Conservation (phyloP, 1,284 basidiomycete genomes). For the Ceratobasidium sp. region DNA sequence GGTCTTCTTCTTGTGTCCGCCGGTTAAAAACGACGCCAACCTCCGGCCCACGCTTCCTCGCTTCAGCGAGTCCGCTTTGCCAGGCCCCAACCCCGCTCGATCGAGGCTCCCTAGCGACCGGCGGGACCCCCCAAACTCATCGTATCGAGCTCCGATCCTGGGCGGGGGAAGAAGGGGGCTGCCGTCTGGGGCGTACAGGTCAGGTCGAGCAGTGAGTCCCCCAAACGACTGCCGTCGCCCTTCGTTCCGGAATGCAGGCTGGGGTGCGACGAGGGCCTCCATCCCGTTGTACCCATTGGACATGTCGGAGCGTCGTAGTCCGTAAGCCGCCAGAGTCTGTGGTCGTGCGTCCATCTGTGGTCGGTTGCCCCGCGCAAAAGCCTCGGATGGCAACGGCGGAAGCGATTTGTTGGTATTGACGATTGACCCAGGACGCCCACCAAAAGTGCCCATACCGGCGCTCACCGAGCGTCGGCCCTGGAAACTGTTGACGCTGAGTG, state of each 20-base stretch:
- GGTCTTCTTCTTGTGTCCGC: conserved; percentile 23
- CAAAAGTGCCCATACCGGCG: conserved; percentile 47
- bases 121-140: conserved; percentile 74
- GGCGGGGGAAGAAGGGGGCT: conserved; percentile 56
- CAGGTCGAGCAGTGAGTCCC: conserved; percentile 59
- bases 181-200: conserved; percentile 52
- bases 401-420: conserved; percentile 69
- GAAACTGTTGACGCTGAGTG: conserved; percentile 7
- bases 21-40: conserved; percentile 36
- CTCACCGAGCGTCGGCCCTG: conserved; percentile 53
- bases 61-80: conserved; percentile 30
- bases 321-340: conserved; percentile 58
- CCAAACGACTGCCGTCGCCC: conserved; percentile 76
- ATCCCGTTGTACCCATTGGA: conserved; percentile 56
- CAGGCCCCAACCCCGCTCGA: conserved; percentile 54
- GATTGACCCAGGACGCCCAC: conserved; percentile 11
- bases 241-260: conserved; percentile 70
- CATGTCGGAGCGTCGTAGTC: conserved; percentile 53
- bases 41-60: conserved; percentile 38
- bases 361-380: conserved; percentile 56
- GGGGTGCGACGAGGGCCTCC: conserved; percentile 67
- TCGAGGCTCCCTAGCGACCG: conserved; percentile 69
- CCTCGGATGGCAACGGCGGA: conserved; percentile 76
- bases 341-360: conserved; percentile 73
- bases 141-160: conserved; percentile 50